A percentile compares a stretch with the other conserved stretches of the same genome.
These are phyloP conservation scores for Ceratocystis huliohia DNA, from an alignment of 2,329 filamentous ascomycete species.

Conservation along the genomic window DNA sequence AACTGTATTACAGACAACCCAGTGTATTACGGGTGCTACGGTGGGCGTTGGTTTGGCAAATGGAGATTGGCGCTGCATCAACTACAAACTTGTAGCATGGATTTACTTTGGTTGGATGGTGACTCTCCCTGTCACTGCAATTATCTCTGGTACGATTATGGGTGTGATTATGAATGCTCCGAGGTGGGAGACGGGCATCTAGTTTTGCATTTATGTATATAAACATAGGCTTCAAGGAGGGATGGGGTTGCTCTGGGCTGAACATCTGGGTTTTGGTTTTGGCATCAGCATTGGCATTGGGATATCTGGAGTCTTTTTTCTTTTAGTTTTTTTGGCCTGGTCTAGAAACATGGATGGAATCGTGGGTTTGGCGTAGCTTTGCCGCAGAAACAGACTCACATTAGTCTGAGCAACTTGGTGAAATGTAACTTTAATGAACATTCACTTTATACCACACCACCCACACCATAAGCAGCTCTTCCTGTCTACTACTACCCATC, in stretches of 20 bases:
- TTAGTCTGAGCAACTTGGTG: neutral
- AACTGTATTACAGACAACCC: conserved; percentile 31
- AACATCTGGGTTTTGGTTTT: neutral
- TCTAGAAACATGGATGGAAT: neutral
- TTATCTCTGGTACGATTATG: conserved; percentile 42
- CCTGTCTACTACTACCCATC: neutral
- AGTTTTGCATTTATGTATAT: neutral
- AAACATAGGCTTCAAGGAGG: neutral
- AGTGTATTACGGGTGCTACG: conserved; percentile 41
- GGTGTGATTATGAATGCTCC: conserved; percentile 43
- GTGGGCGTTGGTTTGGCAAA: conserved; percentile 41
- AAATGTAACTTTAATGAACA: neutral
- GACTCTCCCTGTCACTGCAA: conserved; percentile 38
- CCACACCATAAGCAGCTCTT: neutral
- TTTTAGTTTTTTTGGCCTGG: neutral
- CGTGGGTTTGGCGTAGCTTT: neutral
- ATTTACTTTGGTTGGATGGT: conserved; percentile 40
- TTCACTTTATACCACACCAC: neutral
- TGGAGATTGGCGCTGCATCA: conserved; percentile 38
- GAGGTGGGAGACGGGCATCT: conserved; percentile 24
- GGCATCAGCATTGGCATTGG: neutral
- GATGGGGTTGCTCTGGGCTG: neutral
- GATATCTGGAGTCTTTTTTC: neutral
- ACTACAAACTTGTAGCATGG: conserved; percentile 36
- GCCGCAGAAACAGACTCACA: neutral